Base-by-base conservation (phyloP, 352 stramenopile species). In the Saprolegnia parasitica region DNA sequence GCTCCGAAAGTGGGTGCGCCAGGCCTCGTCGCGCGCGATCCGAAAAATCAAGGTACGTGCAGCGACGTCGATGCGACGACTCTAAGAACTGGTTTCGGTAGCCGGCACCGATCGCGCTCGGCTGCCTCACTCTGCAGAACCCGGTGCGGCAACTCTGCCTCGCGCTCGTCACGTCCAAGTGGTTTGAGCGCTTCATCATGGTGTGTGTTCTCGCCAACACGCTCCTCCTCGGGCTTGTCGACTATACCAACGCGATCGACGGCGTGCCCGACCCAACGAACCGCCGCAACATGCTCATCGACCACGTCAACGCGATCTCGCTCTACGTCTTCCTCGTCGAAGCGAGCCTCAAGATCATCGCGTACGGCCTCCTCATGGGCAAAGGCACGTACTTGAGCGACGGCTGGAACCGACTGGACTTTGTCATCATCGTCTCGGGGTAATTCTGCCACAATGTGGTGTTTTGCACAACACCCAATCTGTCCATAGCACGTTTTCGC, bases 331-430 rank as follows among this genome's bases (percentile, higher is more conserved):
- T 97, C 71, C 75, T 87, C 9, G 73, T 80, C 2, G 89, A 97
- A 67, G 88, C 77, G 47, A 72, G 57, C 1, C 39, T 97, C 4
- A 97, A 97, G 72, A 83, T 96, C 39, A 77, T 93, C 37, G 85
- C 81, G 10, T 79, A 92, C 73, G 88, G 88, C 1, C 88, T 88
- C 21, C 40, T 79, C 6, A 71, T 84, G 15, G 84, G 83, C 10
- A 62, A 79, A 18, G 81, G 81, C 5, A 73, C 73, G 16, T 96
- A 94, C 56, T 57, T 93, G 16, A 75, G 78, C 40, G 86, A 88
- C 66, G 73, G 79, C 40, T 96, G 88, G 87, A 96, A 96, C 58
- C 74, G 83, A 35, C 75, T 96, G 18, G 88, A 96, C 67, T 96
- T 93, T 72, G 81, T 95, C 46, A 86, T 96, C 20, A 88, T 96